Evolutionary conservation across 2,329 filamentous ascomycete species (phyloP).

Genomic region (Colletotrichum musicola): DNA sequence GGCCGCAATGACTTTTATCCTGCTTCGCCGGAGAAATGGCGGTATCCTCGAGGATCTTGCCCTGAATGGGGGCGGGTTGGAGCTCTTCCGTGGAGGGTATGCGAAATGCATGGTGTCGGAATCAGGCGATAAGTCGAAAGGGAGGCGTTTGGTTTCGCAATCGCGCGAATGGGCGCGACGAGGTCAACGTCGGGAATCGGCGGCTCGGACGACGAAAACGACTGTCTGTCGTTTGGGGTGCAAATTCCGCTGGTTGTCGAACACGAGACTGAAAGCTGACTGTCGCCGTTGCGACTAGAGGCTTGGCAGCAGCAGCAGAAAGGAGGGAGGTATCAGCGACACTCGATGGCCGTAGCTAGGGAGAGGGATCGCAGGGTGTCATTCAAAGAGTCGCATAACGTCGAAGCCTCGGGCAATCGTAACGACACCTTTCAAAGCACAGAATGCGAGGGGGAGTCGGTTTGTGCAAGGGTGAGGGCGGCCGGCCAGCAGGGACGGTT

Average conservation of each 20-base stretch:
- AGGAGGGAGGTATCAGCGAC: conserved; percentile 35
- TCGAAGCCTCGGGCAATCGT: not conserved
- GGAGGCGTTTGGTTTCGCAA: conserved; percentile 8
- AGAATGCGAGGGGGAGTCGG: not conserved
- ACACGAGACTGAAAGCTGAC: conserved; percentile 33
- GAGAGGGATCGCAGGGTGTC: conserved; percentile 18
- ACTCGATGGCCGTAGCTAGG: conserved; percentile 1
- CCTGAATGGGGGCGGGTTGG: conserved; percentile 79
- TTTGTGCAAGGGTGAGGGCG: conserved; percentile 28
- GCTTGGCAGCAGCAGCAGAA: conserved; percentile 27
- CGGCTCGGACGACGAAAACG: not conserved
- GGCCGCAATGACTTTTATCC: conserved; percentile 70
- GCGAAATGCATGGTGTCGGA: conserved; percentile 83
- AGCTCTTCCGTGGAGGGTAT: conserved; percentile 86
- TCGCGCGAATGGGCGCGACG: conserved; percentile 4
- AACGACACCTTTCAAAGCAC: conserved; percentile 17
- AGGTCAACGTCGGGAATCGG: not conserved
- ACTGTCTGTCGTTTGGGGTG: conserved; percentile 11
- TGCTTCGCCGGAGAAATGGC: conserved; percentile 69
- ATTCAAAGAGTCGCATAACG: conserved; percentile 34
- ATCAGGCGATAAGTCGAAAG: not conserved
- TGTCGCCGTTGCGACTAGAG: conserved; percentile 32
- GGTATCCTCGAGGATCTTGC: conserved; percentile 65
- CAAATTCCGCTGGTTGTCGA: conserved; percentile 15
- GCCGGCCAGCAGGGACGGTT: conserved; percentile 10